Conservation (phyloP, 2,329 filamentous ascomycete species). For the Aspergillus aculeatinus region DNA sequence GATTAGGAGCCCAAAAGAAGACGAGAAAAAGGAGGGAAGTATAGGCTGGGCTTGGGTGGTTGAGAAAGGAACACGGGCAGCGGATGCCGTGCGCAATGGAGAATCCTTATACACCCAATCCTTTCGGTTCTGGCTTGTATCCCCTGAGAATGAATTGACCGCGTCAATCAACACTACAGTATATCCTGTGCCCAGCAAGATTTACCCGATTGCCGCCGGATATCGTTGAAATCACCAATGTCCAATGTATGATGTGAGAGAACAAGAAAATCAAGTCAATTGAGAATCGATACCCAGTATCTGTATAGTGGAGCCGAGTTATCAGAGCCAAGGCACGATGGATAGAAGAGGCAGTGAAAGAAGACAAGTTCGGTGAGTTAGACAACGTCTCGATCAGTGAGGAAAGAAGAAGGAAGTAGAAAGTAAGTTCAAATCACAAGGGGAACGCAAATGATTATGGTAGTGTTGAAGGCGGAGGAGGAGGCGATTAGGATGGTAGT, state of each 20-base stretch:
- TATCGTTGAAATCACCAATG: background rate
- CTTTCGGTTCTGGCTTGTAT: background rate
- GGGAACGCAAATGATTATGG: background rate
- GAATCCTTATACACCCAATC: background rate
- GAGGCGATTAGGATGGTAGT: background rate
- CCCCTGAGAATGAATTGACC: background rate
- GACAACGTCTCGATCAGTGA: background rate
- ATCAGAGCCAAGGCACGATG: background rate
- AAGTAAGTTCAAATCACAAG: background rate
- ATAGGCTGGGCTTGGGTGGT: background rate
- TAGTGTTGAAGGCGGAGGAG: background rate
- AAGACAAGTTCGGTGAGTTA: background rate
- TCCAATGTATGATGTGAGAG: background rate
- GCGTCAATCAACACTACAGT: background rate
- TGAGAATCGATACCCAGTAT: background rate
- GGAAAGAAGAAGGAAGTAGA: background rate
- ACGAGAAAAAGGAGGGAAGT: conserved; percentile 6
- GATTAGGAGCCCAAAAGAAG: conserved; percentile 8
- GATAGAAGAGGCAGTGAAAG: background rate
- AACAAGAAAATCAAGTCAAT: background rate
- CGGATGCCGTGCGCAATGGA: background rate
- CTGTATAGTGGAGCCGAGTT: background rate
- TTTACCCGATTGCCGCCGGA: background rate
- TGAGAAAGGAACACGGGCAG: conserved; percentile 3
- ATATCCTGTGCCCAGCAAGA: background rate